Evolutionary conservation across 75 land plant genomes (phyloP), one percentile per base, ranked within the genome.

Genomic region (Selaginella tamariscina): DNA sequence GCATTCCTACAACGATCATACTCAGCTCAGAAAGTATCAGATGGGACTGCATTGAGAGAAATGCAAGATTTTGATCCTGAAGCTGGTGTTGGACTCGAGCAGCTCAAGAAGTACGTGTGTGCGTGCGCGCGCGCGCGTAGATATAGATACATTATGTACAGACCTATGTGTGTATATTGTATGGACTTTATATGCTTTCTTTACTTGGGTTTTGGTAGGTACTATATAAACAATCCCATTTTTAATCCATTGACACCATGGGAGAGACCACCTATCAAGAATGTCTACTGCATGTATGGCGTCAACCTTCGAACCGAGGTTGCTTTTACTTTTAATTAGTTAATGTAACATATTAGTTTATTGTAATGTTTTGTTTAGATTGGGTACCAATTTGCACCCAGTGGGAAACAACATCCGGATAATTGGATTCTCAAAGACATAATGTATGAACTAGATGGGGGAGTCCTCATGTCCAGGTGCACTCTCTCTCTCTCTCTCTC

Each of bases 391-490:
- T 87, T 85, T 85, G 88, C 96, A 69, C 97, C 97, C 9, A 95
- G 88, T 78, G 97, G 92, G 21, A 95, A 90, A 71, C 99, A 96
- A 66, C 90, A 87, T 76, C 99, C 99, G 63, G 97, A 91, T 69
- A 95, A 91, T 74, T 95, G 99, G 99, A 83, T 87, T 30, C 74
- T 91, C 33, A 91, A 91, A 60, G 99, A 95, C 82, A 72, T 95
- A 27, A 79, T 91, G 29, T 95, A 85, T 78, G 99, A 95, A 69
- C 56, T 65, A 15, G 99, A 95, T 69, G 97, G 97, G 15, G 82
- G 82, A 32, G 49, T 60, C 30, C 73, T 81, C 30, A 71, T 71
- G 33, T 70, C 82, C 63, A 78, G 82, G 82, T 81, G 15, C n/a
- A n/a, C n/a, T n/a, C n/a, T n/a, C n/a, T n/a, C n/a, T n/a, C n/a